These are phyloP conservation scores for Westerdykella sp. DNA, from an alignment of 2,329 filamentous ascomycete genomes.

Conservation along the genomic window DNA sequence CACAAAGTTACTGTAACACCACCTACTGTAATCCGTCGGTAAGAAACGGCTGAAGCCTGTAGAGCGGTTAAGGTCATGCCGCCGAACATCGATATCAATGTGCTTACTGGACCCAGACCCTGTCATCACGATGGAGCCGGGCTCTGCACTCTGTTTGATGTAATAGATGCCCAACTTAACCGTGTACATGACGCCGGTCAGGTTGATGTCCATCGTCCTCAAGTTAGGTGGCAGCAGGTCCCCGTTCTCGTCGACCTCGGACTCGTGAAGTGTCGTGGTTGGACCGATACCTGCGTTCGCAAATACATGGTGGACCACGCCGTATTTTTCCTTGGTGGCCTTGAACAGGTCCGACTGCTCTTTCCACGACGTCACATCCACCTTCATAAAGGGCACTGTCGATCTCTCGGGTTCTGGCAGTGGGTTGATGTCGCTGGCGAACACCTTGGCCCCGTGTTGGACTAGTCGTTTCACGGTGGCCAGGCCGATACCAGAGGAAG, in stretches of 20 bases:
- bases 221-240: slow-evolving; percentile 23
- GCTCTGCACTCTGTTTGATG: slow-evolving; percentile 18
- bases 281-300: slow-evolving; percentile 30
- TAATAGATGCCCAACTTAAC: slow-evolving; percentile 25
- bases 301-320: slow-evolving; percentile 43
- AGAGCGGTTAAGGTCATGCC: neutral
- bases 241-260: slow-evolving; percentile 25
- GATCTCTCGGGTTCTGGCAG: slow-evolving; percentile 25
- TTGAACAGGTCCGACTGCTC: slow-evolving; percentile 50
- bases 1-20: no score
- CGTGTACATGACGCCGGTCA: slow-evolving; percentile 25
- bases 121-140: slow-evolving; percentile 30
- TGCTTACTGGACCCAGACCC: slow-evolving; percentile 22
- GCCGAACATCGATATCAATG: neutral
- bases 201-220: slow-evolving; percentile 23
- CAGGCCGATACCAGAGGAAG: slow-evolving; percentile 56
- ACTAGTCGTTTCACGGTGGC: slow-evolving; percentile 50
- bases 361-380: slow-evolving; percentile 42
- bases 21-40: slow-evolving; percentile 27
- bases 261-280: slow-evolving; percentile 17
- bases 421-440: slow-evolving; percentile 50
- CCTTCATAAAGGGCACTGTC: slow-evolving; percentile 18
- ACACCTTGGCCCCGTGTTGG: slow-evolving; percentile 49
- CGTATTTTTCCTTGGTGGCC: slow-evolving; percentile 39
- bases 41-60: slow-evolving; percentile 20